phyloP scores from a whole-genome alignment of 1,139 yeast genomes.

The Yamadazyma spencermartinsiae region DNA sequence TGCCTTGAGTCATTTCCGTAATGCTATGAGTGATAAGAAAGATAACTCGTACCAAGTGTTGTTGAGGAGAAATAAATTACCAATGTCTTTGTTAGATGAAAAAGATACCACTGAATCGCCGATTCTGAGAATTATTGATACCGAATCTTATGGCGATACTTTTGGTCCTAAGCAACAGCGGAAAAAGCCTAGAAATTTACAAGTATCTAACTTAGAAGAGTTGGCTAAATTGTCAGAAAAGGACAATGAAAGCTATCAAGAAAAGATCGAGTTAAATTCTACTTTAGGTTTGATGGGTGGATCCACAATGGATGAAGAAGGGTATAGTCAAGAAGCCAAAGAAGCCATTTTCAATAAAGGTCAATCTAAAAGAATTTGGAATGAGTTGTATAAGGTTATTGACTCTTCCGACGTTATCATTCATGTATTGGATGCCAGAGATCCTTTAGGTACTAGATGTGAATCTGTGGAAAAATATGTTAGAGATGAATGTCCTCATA shows the following conservation, averaged over 20 bases:
- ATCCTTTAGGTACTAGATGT: constrained; percentile 95
- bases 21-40: constrained; percentile 86
- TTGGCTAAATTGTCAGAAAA: constrained; percentile 62
- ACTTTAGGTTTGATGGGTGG: constrained; percentile 83
- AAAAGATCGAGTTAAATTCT: constrained; percentile 70
- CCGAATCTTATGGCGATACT: constrained; percentile 77
- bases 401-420: constrained; percentile 96
- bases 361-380: constrained; percentile 98
- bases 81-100: constrained; percentile 93
- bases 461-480: constrained; percentile 90
- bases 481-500: constrained; percentile 92
- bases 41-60: constrained; percentile 87
- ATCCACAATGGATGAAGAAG: constrained; percentile 66
- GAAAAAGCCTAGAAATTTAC: constrained; percentile 77
- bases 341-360: constrained; percentile 97
- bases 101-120: constrained; percentile 74
- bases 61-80: constrained; percentile 85
- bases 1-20: constrained; percentile 90
- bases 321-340: constrained; percentile 84
- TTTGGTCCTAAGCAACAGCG: constrained; percentile 97
- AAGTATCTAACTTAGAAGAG: constrained; percentile 77
- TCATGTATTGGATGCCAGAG: constrained; percentile 95
- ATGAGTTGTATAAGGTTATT: constrained; percentile 92
- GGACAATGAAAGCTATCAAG: constrained; percentile 65
- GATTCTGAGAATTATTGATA: constrained; percentile 76